phyloP scores from a whole-genome alignment of 371 early-diverging fungal species.

The Apophysomyces variabilis region DNA sequence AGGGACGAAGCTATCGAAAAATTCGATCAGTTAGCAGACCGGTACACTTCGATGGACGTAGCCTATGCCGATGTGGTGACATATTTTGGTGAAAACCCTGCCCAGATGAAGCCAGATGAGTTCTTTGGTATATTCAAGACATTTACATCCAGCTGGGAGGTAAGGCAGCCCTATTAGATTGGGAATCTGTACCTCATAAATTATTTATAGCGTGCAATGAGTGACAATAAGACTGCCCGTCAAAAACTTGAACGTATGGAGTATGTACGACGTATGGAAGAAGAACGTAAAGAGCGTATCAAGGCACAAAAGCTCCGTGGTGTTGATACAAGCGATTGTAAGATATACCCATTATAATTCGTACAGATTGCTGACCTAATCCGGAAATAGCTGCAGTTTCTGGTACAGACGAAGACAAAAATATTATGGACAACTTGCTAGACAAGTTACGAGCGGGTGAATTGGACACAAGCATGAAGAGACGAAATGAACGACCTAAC shows the following conservation, averaged over 20 bases:
- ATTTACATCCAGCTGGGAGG: conserved; percentile 75
- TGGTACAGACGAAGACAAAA: conserved; percentile 66
- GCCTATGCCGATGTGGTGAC: conserved; percentile 72
- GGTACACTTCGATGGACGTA: conserved; percentile 64
- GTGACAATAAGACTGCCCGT: conserved; percentile 45
- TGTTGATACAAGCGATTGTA: conserved; percentile 53
- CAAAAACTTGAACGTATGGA: conserved; percentile 52
- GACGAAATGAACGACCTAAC: conserved; percentile 45
- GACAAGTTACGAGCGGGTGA: conserved; percentile 79
- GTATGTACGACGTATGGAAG: conserved; percentile 43
- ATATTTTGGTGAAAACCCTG: conserved; percentile 85
- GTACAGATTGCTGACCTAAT: conserved; percentile 6
- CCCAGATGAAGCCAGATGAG: conserved; percentile 83
- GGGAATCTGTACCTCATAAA: neutral
- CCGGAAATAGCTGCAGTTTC: conserved; percentile 37
- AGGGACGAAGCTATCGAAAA: conserved; percentile 50
- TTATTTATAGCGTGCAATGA: conserved; percentile 47
- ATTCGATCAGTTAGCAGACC: conserved; percentile 55
- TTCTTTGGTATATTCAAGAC: conserved; percentile 89
- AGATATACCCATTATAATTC: conserved; percentile 9
- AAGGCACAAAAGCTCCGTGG: conserved; percentile 50
- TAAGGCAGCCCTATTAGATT: conserved; percentile 3
- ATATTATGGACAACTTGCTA: conserved; percentile 81
- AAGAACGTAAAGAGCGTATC: conserved; percentile 48
- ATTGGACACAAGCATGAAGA: conserved; percentile 62